Percentiles rank a stretch among this genome's conserved stretches.
Evolutionary conservation across 2,329 filamentous ascomycete genomes (phyloP).

Genomic region (Botrytis medusae): DNA sequence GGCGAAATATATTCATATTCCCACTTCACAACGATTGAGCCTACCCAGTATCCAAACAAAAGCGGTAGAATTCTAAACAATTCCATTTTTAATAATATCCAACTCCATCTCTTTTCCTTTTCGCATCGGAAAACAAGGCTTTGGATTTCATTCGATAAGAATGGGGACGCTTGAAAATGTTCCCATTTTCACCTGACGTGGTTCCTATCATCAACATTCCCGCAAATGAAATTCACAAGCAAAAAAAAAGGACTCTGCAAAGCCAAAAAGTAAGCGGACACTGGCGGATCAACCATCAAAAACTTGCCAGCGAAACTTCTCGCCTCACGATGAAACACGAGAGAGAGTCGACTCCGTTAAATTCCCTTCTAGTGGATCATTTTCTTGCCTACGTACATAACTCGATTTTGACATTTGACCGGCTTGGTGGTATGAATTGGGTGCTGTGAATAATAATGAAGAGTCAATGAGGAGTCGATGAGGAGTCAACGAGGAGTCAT

Average conservation of each 20-base stretch:
- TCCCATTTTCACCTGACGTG: slow-evolving; percentile 22
- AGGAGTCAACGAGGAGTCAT: not conserved
- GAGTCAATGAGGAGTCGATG: not conserved
- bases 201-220: slow-evolving; percentile 10
- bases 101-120: not conserved
- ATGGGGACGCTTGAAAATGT: slow-evolving; percentile 3
- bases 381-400: not conserved
- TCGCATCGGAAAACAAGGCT: slow-evolving; percentile 4
- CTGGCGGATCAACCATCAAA: not conserved
- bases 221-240: not conserved
- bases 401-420: not conserved
- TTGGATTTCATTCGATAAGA: not conserved
- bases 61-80: not conserved
- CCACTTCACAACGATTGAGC: slow-evolving; percentile 5
- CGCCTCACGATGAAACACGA: slow-evolving; percentile 18
- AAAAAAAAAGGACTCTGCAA: not conserved
- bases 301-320: slow-evolving; percentile 17
- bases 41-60: not conserved
- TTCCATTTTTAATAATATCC: not conserved
- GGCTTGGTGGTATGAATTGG: not conserved
- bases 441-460: not conserved
- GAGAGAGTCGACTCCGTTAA: not conserved
- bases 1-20: slow-evolving; percentile 14
- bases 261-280: not conserved
- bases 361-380: not conserved